Conservation (phyloP, 2,329 filamentous ascomycete species). For the Colletotrichum musicola region DNA sequence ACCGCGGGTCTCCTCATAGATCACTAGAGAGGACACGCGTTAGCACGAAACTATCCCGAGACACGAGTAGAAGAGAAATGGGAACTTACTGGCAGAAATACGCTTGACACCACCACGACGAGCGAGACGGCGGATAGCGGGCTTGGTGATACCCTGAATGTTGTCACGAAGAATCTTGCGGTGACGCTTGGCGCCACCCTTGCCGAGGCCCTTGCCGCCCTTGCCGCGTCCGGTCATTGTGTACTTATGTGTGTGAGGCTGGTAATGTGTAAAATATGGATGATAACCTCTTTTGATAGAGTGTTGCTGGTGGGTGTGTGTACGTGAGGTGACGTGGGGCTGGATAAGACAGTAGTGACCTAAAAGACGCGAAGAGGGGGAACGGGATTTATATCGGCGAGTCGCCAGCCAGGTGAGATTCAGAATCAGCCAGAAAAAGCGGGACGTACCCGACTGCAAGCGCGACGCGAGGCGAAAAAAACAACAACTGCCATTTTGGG, state of each 20-base stretch:
- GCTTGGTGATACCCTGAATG: slow-evolving; percentile 99
- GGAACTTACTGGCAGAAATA: slow-evolving; percentile 90
- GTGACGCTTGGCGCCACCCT: slow-evolving; percentile 98
- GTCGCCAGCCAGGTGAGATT: slow-evolving; percentile 24
- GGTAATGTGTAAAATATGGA: not conserved
- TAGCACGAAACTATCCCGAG: slow-evolving; percentile 1
- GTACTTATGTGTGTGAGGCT: slow-evolving; percentile 50
- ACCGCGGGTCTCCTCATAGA: slow-evolving; percentile 83
- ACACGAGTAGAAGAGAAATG: not conserved
- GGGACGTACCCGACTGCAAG: slow-evolving; percentile 11
- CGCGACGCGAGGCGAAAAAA: slow-evolving; percentile 29
- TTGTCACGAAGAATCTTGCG: slow-evolving; percentile 99
- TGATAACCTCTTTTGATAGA: slow-evolving; percentile 15
- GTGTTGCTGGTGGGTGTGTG: not conserved
- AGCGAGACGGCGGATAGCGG: slow-evolving; percentile 96
- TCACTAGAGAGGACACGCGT: slow-evolving; percentile 61
- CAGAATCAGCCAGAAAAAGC: slow-evolving; percentile 40
- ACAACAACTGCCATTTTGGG: not conserved
- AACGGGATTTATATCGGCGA: slow-evolving; percentile 36
- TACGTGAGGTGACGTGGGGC: slow-evolving; percentile 29
- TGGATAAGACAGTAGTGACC: not conserved
- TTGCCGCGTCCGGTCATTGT: slow-evolving; percentile 86
- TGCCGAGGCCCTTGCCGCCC: slow-evolving; percentile 97
- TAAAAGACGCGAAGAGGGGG: slow-evolving; percentile 24
- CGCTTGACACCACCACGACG: slow-evolving; percentile 99